Percentiles rank a stretch among this genome's conserved stretches.
Evolutionary conservation across 495 filamentous ascomycete species (phyloP).

Genomic region (Penicillium ucsense): DNA sequence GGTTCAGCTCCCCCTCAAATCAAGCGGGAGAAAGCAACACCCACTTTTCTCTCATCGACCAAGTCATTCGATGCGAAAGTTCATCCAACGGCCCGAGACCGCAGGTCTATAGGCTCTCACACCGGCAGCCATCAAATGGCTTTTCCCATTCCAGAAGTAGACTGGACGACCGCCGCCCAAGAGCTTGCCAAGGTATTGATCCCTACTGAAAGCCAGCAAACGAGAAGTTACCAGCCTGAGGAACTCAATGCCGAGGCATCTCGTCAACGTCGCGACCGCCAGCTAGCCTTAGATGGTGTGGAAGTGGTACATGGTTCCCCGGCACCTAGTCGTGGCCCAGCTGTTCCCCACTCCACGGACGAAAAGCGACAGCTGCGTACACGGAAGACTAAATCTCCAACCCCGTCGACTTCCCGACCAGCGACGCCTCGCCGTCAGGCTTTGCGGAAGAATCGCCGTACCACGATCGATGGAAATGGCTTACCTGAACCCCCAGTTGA

Average conservation of each 20-base stretch:
- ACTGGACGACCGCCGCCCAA: slow-evolving; percentile 71
- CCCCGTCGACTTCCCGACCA: slow-evolving; percentile 24
- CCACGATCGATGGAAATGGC: slow-evolving; percentile 50
- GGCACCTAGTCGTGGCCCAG: too few relatives aligned
- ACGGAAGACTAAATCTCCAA: slow-evolving; percentile 50
- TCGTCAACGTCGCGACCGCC: slow-evolving; percentile 51
- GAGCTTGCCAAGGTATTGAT: slow-evolving; percentile 79
- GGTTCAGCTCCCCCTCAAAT: slow-evolving; percentile 39
- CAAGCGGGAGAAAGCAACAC: slow-evolving; percentile 43
- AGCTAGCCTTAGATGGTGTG: slow-evolving; percentile 29
- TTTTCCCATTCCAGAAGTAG: slow-evolving; percentile 66
- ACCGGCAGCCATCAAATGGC: slow-evolving; percentile 30
- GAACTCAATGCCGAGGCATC: slow-evolving; percentile 62
- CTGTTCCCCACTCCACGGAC: slow-evolving; percentile 24
- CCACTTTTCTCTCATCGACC: slow-evolving; percentile 66
- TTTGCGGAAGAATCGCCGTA: slow-evolving; percentile 47
- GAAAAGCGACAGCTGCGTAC: slow-evolving; percentile 64
- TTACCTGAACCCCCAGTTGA: slow-evolving; percentile 29
- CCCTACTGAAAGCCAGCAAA: slow-evolving; percentile 56
- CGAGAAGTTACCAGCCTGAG: slow-evolving; percentile 60
- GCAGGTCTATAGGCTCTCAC: slow-evolving; percentile 29
- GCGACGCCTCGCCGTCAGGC: slow-evolving; percentile 42
- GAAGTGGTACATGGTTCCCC: slow-evolving; percentile 12
- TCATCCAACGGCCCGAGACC: slow-evolving; percentile 47
- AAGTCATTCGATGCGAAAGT: slow-evolving; percentile 71